These are phyloP conservation scores for Azolla pinnata DNA, from an alignment of 75 land plant genomes.

Conservation along the genomic window DNA sequence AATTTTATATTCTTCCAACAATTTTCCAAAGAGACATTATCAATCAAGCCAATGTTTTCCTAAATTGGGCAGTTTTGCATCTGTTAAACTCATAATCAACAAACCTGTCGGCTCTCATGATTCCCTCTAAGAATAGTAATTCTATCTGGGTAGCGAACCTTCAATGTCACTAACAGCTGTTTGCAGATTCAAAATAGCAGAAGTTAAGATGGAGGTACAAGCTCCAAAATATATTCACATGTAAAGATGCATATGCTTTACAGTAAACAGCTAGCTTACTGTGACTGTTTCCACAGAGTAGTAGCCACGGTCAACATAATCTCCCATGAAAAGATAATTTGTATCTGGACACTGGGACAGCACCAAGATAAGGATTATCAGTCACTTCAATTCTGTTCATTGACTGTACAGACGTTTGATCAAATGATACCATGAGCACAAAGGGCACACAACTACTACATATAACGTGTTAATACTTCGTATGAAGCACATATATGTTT, in stretches of 20 bases:
- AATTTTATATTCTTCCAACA: no score
- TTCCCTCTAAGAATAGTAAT: slow-evolving; percentile 89
- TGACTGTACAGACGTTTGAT: neutral
- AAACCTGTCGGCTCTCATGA: slow-evolving; percentile 86
- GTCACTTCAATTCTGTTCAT: neutral
- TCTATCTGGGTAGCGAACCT: slow-evolving; percentile 79
- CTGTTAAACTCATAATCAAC: no score
- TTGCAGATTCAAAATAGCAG: neutral
- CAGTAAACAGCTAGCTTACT: slow-evolving; percentile 39
- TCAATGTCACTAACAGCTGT: slow-evolving; percentile 82
- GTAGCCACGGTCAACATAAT: slow-evolving; percentile 95
- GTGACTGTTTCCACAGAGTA: slow-evolving; percentile 97
- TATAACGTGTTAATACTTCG: neutral
- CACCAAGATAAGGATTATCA: slow-evolving; percentile 9
- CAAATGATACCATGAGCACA: neutral
- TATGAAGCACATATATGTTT: neutral
- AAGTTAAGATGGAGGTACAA: no score
- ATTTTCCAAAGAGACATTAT: no score
- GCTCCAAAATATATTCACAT: no score
- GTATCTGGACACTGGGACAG: slow-evolving; percentile 83
- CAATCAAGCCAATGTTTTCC: no score
- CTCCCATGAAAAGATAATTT: slow-evolving; percentile 94
- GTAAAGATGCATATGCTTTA: no score
- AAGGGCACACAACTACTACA: neutral
- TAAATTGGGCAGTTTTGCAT: no score